Base-by-base conservation (phyloP, 2,329 filamentous ascomycete genomes). In the Celoporthe dispersa region DNA sequence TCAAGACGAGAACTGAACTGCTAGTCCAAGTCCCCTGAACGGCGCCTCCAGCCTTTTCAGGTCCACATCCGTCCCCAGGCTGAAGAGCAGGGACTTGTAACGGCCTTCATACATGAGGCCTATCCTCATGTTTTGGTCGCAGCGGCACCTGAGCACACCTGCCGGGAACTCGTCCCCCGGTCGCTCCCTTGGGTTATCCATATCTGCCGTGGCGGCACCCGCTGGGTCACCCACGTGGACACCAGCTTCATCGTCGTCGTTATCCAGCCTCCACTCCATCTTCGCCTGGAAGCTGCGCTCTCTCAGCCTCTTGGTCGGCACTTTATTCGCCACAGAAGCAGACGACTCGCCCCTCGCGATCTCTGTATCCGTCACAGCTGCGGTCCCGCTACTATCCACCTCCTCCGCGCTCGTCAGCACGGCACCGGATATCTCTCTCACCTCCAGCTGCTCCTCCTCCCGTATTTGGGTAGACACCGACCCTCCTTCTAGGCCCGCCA, bases 31-130 rank as follows among this genome's bases (percentile, higher is more conserved):
- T 6, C 88, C 92, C 72, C 91, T 87, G 77, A 96, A 92, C 53
- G 93, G 91, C 76, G 92, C 91, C 78, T 94, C 92, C 73, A 90
- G 84, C 76, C 88, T 89, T 76, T 89, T 90, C 76, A 96, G 85
- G 78, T 97, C 94, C 68, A 99, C 89, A 65, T 90, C 93, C 69
- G 94, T 93, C 12, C 96, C 96, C 57, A 97, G 85, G 75, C 94
- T 97, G 79, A 98, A 97, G 69, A 99, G 86, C 70, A 99, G 83
- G 74, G 97, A 95, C 83, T 98, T 97, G 71, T 97, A 88, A 68
- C 94, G 87, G 2, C 95, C 94, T 79, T 98, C 95, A 95, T 96
- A 99, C 31, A 98, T 82, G 65, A 98, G 79, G 0, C 94, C 93
- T 67, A 98, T 89, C 73, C 91, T 91, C 82, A 94, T 90, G 74